A percentile compares a stretch with the other conserved stretches of the same genome.
phyloP scores from a whole-genome alignment of 352 stramenopile species.

The Pythium sukuiense region DNA sequence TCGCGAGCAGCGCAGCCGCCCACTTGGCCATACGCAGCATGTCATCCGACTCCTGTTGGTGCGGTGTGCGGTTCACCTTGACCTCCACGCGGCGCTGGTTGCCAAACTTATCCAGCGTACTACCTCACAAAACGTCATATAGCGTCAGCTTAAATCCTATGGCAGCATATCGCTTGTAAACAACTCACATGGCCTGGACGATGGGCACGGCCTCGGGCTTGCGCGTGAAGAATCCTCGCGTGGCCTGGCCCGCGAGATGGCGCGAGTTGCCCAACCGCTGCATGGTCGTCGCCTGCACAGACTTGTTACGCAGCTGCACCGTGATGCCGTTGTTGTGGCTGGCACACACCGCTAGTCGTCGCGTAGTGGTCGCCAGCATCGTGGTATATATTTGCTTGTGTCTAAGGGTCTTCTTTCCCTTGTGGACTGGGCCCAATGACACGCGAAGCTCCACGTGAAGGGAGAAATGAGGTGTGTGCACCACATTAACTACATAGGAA shows the following conservation, averaged over 20 bases:
- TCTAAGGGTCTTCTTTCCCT: neutral
- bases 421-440: conserved; percentile 13
- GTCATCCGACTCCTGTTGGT: conserved; percentile 6
- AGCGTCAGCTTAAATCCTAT: neutral
- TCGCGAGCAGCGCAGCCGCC: conserved; percentile 32
- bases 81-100: conserved; percentile 31
- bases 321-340: conserved; percentile 31
- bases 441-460: conserved; percentile 17
- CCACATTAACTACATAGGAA: conserved; percentile 1
- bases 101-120: conserved; percentile 32
- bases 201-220: conserved; percentile 23
- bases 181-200: conserved; percentile 26
- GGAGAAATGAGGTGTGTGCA: neutral
- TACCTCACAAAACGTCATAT: conserved; percentile 2
- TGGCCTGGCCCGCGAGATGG: conserved; percentile 28
- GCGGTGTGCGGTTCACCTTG: conserved; percentile 13
- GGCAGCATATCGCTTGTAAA: neutral
- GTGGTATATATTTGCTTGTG: neutral
- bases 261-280: conserved; percentile 65
- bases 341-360: conserved; percentile 3
- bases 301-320: conserved; percentile 10
- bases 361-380: conserved; percentile 8
- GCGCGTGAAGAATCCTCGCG: conserved; percentile 16
- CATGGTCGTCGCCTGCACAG: conserved; percentile 29
- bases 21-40: conserved; percentile 32